phyloP scores from a whole-genome alignment of 73 alveolate species.

The Stentor coeruleus region DNA sequence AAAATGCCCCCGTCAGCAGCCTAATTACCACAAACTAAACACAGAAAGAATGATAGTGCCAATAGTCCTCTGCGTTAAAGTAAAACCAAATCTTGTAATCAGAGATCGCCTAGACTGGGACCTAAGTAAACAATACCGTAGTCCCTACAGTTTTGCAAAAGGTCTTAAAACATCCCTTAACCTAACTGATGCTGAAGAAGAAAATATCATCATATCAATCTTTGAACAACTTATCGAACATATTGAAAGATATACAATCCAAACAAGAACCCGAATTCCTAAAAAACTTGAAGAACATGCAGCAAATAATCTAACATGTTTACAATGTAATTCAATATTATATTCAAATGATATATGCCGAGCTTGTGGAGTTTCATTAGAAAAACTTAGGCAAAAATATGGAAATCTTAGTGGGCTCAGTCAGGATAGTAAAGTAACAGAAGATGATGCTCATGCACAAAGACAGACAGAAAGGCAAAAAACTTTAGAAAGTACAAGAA shows the following conservation, averaged over 20 bases:
- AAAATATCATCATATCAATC: not conserved
- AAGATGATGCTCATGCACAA: slow-evolving; percentile 1
- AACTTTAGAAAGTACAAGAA: slow-evolving; percentile 23
- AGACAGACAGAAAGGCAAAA: slow-evolving; percentile 24
- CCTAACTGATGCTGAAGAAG: not conserved
- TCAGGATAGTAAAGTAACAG: slow-evolving; percentile 5
- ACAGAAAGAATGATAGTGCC: slow-evolving; percentile 30
- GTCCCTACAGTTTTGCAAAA: slow-evolving; percentile 12
- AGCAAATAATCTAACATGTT: slow-evolving; percentile 23
- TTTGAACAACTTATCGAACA: slow-evolving; percentile 24
- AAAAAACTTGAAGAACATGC: slow-evolving; percentile 29
- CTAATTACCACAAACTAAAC: slow-evolving; percentile 20
- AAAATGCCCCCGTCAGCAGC: slow-evolving; percentile 30
- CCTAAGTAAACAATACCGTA: slow-evolving; percentile 11
- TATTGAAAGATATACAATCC: slow-evolving; percentile 18
- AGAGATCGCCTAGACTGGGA: slow-evolving; percentile 29
- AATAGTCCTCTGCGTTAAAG: slow-evolving; percentile 12
- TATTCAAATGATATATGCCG: slow-evolving; percentile 22
- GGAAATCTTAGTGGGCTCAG: not conserved
- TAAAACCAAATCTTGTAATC: slow-evolving; percentile 26
- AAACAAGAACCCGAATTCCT: slow-evolving; percentile 5
- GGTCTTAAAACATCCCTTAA: slow-evolving; percentile 1
- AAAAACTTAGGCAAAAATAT: slow-evolving; percentile 24
- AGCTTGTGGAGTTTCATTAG: slow-evolving; percentile 27
- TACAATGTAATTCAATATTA: slow-evolving; percentile 12